phyloP scores from a whole-genome alignment of 2,329 filamentous ascomycete genomes.

The Monilinia laxa region DNA sequence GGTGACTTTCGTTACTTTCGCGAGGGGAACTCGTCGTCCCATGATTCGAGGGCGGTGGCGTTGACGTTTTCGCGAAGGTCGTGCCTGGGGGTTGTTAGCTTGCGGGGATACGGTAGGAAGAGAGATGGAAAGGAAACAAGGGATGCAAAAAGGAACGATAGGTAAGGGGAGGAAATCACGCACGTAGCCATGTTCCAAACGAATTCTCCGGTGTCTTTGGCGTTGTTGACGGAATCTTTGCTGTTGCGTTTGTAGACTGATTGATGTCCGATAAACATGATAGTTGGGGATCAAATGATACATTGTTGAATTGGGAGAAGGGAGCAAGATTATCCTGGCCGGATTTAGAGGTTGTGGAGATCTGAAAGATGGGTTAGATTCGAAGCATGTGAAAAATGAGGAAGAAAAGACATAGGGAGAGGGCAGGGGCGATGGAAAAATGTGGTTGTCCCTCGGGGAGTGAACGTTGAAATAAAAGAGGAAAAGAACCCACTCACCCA shows the following conservation, averaged over 20 bases:
- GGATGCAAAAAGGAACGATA: not conserved
- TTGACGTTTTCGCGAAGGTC: constrained; percentile 5
- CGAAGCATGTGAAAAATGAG: no score
- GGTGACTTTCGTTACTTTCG: constrained; percentile 23
- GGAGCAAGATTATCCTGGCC: constrained; percentile 27
- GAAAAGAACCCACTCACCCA: not conserved
- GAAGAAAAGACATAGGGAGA: not conserved
- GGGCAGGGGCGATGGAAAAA: no score
- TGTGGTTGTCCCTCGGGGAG: not conserved
- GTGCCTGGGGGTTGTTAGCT: not conserved
- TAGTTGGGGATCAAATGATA: constrained; percentile 28
- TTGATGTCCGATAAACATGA: constrained; percentile 27
- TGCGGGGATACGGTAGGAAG: not conserved
- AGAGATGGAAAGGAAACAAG: not conserved
- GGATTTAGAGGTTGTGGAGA: constrained; percentile 22
- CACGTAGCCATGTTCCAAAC: constrained; percentile 31
- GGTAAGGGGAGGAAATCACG: not conserved
- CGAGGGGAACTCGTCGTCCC: constrained; percentile 15
- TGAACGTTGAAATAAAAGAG: not conserved
- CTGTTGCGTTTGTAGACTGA: constrained; percentile 22
- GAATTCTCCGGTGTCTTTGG: constrained; percentile 27
- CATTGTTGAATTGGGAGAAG: constrained; percentile 28
- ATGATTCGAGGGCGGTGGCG: constrained; percentile 12
- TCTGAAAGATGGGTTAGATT: not conserved
- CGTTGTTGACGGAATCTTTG: constrained; percentile 28